These are phyloP conservation scores for Polytrichum commune DNA, from an alignment of 225 moss, liverwort and hornwort genomes.

Conservation along the genomic window DNA sequence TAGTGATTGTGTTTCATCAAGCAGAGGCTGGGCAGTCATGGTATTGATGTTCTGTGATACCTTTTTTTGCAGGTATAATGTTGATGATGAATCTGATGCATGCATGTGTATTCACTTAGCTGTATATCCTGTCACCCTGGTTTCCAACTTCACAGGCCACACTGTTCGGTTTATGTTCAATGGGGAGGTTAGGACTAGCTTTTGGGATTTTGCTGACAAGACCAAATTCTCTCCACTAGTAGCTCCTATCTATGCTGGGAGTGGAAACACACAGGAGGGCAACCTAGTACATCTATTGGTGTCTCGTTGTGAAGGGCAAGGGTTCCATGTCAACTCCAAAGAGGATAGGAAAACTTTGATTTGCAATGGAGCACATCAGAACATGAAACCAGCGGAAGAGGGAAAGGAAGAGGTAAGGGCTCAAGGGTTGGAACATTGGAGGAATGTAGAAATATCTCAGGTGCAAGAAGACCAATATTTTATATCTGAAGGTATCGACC, in stretches of 20 bases:
- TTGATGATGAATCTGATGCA: slow-evolving; percentile 15
- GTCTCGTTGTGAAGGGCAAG: neutral
- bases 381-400: neutral
- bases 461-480: slow-evolving; percentile 2
- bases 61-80: slow-evolving; percentile 16
- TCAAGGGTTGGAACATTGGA: neutral
- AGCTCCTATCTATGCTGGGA: neutral
- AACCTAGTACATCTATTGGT: neutral
- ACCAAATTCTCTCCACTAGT: slow-evolving; percentile 10
- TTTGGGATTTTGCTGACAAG: slow-evolving; percentile 14
- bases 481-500: slow-evolving; percentile 9
- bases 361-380: slow-evolving; percentile 5
- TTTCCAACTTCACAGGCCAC: slow-evolving; percentile 20
- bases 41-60: neutral
- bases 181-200: neutral
- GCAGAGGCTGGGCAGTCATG: neutral
- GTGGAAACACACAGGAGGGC: neutral
- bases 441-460: neutral
- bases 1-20: neutral
- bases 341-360: neutral
- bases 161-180: slow-evolving; percentile 8
- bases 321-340: neutral
- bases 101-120: slow-evolving; percentile 18
- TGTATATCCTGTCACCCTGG: slow-evolving; percentile 15
- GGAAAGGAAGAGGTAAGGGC: neutral